phyloP scores from a whole-genome alignment of 148 eudicot genomes.

The Polygonum maritimum region DNA sequence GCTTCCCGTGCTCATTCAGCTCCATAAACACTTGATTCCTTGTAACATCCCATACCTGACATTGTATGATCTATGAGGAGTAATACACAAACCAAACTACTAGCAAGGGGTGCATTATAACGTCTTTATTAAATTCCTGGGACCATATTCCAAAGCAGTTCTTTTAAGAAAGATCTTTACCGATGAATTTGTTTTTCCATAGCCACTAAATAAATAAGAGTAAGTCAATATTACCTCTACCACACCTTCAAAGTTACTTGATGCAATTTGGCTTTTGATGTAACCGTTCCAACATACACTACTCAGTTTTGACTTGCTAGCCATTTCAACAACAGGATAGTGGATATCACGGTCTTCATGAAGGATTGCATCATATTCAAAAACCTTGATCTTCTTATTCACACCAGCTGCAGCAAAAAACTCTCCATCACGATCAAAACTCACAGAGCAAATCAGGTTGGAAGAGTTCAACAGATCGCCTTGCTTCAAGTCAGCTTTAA shows the following conservation, averaged over 20 bases:
- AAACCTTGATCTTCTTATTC: constrained; percentile 92
- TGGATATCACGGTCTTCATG: constrained; percentile 76
- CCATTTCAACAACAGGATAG: constrained; percentile 89
- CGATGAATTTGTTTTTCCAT: too few relatives aligned
- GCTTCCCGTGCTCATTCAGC: constrained; percentile 80
- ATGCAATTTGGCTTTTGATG: constrained; percentile 95
- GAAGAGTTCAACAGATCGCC: constrained; percentile 87
- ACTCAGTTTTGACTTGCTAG: constrained; percentile 80
- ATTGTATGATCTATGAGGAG: not conserved
- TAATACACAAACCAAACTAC: not conserved
- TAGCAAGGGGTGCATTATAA: not conserved
- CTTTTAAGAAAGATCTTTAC: too few relatives aligned
- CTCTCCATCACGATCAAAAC: constrained; percentile 91
- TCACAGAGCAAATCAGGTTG: constrained; percentile 81
- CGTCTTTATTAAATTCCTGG: too few relatives aligned
- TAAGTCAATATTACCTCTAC: constrained; percentile 55
- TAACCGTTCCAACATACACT: constrained; percentile 97
- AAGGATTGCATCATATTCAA: constrained; percentile 63
- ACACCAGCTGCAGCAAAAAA: constrained; percentile 96
- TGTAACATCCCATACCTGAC: constrained; percentile 92
- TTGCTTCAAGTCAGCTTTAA: constrained; percentile 90
- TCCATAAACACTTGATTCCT: constrained; percentile 83
- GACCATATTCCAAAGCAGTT: too few relatives aligned
- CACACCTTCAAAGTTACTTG: constrained; percentile 92
- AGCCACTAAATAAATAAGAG: not conserved